Conservation (phyloP, 805 yeast genomes). For the Saturnispora ahearnii region DNA sequence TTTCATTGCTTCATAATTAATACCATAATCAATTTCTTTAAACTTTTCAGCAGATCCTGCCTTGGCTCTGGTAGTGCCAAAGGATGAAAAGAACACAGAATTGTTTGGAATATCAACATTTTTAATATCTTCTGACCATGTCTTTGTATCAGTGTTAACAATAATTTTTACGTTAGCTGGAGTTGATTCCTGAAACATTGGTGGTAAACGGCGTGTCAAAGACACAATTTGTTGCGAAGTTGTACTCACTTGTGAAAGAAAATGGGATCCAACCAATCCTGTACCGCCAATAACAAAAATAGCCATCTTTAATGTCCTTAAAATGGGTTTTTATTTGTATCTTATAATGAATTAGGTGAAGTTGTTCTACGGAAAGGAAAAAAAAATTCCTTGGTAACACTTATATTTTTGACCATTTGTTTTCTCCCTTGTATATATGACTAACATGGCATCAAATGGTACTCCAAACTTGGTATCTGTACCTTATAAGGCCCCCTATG, state of each 20-base stretch:
- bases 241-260: conserved; percentile 35
- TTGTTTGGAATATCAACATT: conserved; percentile 25
- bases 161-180: conserved; percentile 26
- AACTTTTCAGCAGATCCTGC: conserved; percentile 73
- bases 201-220: conserved; percentile 40
- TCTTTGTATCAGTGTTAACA: conserved; percentile 36
- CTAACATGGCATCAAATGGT: not conserved
- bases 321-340: not conserved
- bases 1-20: conserved; percentile 58
- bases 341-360: not conserved
- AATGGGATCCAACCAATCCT: conserved; percentile 61
- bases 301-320: conserved; percentile 6
- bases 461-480: not conserved
- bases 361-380: not conserved
- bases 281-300: conserved; percentile 58
- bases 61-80: conserved; percentile 65
- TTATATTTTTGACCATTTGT: not conserved
- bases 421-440: not conserved
- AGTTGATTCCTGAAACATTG: conserved; percentile 5
- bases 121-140: conserved; percentile 41
- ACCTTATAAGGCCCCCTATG: conserved; percentile 30
- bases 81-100: conserved; percentile 48
- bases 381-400: not conserved
- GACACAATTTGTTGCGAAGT: conserved; percentile 36
- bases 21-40: conserved; percentile 62